Conservation (phyloP, 139 green algal genomes). For the Chlamydomonas schloesseri region DNA sequence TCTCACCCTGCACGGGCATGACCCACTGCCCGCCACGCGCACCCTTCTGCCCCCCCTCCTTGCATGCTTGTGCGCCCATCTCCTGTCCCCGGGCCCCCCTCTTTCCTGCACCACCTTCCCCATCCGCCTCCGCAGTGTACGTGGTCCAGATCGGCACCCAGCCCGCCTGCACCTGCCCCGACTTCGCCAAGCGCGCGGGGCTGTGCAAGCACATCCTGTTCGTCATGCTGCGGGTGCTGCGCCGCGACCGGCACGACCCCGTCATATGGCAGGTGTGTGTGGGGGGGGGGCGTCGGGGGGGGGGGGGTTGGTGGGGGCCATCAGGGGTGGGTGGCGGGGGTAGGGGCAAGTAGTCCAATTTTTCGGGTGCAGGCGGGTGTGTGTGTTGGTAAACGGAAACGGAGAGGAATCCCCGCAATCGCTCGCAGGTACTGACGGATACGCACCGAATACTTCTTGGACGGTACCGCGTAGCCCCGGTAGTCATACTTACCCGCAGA, state of each 20-base stretch:
- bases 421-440: no score
- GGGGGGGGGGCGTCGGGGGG: background rate
- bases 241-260: constrained; percentile 57
- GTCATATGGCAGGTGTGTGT: constrained; percentile 72
- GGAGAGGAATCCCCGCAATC: no score
- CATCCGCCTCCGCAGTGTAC: constrained; percentile 63
- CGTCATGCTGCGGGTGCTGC: constrained; percentile 77
- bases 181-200: constrained; percentile 65
- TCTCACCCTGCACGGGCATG: no score
- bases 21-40: no score
- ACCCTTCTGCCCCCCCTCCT: no score
- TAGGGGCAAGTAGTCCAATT: no score
- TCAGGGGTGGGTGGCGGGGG: no score
- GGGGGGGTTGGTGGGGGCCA: background rate
- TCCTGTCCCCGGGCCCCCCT: background rate
- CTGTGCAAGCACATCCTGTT: constrained; percentile 87
- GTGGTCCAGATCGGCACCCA: constrained; percentile 60
- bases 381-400: no score
- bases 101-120: background rate
- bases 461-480: no score
- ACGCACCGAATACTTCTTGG: no score
- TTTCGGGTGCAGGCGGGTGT: no score
- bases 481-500: no score
- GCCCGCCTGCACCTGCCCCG: constrained; percentile 74
- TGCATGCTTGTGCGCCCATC: background rate